Percentiles rank a stretch among this genome's conserved stretches.
These are phyloP conservation scores for Microbotryum intermedium DNA, from an alignment of 1,284 basidiomycete genomes.

Conservation along the genomic window DNA sequence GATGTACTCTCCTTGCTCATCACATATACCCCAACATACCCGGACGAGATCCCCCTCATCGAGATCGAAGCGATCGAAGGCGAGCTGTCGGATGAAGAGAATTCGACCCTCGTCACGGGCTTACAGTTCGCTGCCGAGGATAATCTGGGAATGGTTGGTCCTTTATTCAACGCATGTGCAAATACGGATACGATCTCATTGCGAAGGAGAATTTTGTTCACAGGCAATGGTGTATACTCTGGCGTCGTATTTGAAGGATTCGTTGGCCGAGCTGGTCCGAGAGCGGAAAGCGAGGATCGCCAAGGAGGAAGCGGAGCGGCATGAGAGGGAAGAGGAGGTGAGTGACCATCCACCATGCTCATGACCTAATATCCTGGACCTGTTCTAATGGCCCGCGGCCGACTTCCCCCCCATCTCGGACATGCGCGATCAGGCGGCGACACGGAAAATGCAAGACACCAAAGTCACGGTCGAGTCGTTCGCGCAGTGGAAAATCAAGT, in stretches of 20 bases:
- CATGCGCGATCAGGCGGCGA: slow-evolving; percentile 59
- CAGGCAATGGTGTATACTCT: slow-evolving; percentile 93
- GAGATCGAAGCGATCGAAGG: slow-evolving; percentile 59
- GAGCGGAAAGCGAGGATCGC: slow-evolving; percentile 30
- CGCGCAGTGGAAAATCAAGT: slow-evolving; percentile 66
- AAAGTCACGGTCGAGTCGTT: slow-evolving; percentile 77
- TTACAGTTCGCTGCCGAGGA: slow-evolving; percentile 39
- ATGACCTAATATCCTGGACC: slow-evolving; percentile 43
- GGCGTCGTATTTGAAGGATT: slow-evolving; percentile 75
- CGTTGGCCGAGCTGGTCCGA: slow-evolving; percentile 56
- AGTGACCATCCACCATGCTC: slow-evolving; percentile 59
- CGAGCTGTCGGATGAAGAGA: slow-evolving; percentile 45
- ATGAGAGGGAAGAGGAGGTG: slow-evolving; percentile 55
- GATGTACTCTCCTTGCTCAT: slow-evolving; percentile 69
- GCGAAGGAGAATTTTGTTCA: not conserved
- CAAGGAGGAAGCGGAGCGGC: slow-evolving; percentile 48
- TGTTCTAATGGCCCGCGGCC: too few species aligned
- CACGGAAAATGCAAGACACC: slow-evolving; percentile 78
- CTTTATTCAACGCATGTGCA: not conserved
- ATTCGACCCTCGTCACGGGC: slow-evolving; percentile 55
- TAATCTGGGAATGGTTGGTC: slow-evolving; percentile 19
- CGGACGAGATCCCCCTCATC: slow-evolving; percentile 67
- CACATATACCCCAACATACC: slow-evolving; percentile 59
- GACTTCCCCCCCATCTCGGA: not conserved
- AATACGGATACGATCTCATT: too few species aligned